Percentiles rank a stretch among this genome's conserved stretches.
Conservation (phyloP, 345 rosid genomes). For the Citrus cavaleriei region DNA sequence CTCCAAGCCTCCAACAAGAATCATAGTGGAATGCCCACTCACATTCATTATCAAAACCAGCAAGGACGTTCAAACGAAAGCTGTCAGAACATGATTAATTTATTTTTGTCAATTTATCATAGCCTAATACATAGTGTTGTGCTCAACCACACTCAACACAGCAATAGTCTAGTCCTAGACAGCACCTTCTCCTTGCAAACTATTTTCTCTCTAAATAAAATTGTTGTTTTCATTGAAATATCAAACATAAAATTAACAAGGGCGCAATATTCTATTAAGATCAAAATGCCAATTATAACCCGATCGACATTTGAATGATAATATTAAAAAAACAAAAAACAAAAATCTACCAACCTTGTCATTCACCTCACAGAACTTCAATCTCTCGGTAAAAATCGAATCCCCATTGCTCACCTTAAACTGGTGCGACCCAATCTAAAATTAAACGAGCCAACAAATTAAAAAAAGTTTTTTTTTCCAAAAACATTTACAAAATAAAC, state of each 20-base stretch:
- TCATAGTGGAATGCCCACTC: background rate
- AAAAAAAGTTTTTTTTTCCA: background rate
- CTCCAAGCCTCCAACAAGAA: background rate
- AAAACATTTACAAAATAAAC: background rate
- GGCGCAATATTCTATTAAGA: background rate
- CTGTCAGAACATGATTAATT: background rate
- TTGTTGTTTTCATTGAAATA: background rate
- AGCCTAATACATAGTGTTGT: background rate
- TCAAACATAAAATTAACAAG: background rate
- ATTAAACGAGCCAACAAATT: background rate
- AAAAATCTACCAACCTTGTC: conserved; percentile 53
- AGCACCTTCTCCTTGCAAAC: background rate
- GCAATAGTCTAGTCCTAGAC: background rate
- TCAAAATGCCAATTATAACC: background rate
- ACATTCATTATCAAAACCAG: background rate
- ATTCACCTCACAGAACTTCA: conserved; percentile 91
- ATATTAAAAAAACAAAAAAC: background rate
- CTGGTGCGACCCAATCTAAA: conserved; percentile 89
- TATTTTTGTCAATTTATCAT: background rate
- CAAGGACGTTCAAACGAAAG: background rate
- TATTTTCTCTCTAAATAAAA: background rate
- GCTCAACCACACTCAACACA: background rate
- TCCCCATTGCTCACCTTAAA: conserved; percentile 95
- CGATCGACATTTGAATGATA: background rate
- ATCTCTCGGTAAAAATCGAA: conserved; percentile 69